Evolutionary conservation across 257 asterid species (phyloP).

Genomic region (Dorcoceras hygrometricum): DNA sequence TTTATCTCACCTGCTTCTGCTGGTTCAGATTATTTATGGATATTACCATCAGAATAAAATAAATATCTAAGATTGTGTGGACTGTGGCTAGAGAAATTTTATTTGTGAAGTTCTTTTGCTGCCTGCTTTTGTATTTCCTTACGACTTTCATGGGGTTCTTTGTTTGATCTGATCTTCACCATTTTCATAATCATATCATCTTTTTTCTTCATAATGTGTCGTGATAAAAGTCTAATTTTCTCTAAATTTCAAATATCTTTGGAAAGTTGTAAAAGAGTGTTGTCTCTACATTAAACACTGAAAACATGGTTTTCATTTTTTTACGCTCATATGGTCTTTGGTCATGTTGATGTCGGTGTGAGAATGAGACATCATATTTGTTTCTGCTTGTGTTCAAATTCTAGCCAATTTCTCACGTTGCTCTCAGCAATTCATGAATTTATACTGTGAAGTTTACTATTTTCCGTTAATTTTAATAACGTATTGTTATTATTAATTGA

Average conservation of each 20-base stretch:
- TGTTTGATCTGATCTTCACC: neutral
- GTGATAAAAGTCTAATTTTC: neutral
- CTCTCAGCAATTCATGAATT: neutral
- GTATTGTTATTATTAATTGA: slow-evolving; percentile 4
- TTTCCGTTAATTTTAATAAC: neutral
- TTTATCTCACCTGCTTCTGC: slow-evolving; percentile 4
- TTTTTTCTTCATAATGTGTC: neutral
- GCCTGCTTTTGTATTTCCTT: neutral
- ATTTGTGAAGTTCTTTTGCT: neutral
- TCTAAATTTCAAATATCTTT: neutral
- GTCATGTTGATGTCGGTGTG: slow-evolving; percentile 4
- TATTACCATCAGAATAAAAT: slow-evolving; percentile 1
- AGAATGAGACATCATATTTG: neutral
- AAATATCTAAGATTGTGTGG: neutral
- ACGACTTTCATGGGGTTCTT: neutral
- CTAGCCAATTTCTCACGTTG: slow-evolving; percentile 4
- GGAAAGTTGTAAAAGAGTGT: too few species aligned
- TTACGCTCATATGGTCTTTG: neutral
- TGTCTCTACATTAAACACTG: neutral
- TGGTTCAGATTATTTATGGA: slow-evolving; percentile 1
- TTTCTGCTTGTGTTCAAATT: slow-evolving; percentile 4
- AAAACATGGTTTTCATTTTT: too few species aligned
- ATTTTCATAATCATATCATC: slow-evolving; percentile 8
- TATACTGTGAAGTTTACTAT: neutral
- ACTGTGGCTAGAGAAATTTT: neutral